A percentile compares a stretch with the other conserved stretches of the same genome.
phyloP scores from a whole-genome alignment of 2,329 filamentous ascomycete genomes.

The Hypoxylon sp. region DNA sequence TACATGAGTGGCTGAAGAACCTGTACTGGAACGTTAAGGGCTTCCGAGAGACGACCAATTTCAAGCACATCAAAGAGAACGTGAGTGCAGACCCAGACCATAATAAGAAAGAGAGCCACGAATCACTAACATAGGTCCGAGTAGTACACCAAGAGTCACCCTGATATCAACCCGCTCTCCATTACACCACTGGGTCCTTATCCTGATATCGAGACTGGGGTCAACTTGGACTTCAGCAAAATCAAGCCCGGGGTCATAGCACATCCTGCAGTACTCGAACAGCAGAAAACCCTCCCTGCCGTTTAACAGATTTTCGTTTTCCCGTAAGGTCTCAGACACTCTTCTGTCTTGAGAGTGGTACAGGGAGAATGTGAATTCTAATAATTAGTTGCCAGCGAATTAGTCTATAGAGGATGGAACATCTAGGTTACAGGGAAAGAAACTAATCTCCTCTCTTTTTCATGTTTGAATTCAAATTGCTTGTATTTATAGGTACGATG shows the following conservation, averaged over 20 bases:
- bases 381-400: neutral
- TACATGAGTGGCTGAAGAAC: constrained; percentile 73
- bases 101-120: neutral
- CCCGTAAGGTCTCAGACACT: neutral
- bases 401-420: neutral
- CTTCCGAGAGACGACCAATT: constrained; percentile 73
- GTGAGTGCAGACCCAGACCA: constrained; percentile 34
- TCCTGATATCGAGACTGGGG: constrained; percentile 68
- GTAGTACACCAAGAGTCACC: constrained; percentile 68
- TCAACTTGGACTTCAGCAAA: constrained; percentile 64
- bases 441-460: neutral
- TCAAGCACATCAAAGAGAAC: constrained; percentile 78
- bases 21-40: constrained; percentile 70
- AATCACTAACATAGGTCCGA: constrained; percentile 9
- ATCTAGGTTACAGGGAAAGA: neutral
- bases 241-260: constrained; percentile 63
- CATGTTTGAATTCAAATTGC: neutral
- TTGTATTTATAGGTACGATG: neutral
- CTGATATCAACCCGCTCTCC: constrained; percentile 70
- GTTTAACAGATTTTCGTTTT: constrained; percentile 18
- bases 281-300: constrained; percentile 48
- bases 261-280: constrained; percentile 58
- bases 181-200: constrained; percentile 75
- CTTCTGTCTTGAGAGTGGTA: neutral
- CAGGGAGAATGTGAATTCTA: neutral